Base-by-base conservation (phyloP, 1,284 basidiomycete genomes). In the Trametes hirsuta region DNA sequence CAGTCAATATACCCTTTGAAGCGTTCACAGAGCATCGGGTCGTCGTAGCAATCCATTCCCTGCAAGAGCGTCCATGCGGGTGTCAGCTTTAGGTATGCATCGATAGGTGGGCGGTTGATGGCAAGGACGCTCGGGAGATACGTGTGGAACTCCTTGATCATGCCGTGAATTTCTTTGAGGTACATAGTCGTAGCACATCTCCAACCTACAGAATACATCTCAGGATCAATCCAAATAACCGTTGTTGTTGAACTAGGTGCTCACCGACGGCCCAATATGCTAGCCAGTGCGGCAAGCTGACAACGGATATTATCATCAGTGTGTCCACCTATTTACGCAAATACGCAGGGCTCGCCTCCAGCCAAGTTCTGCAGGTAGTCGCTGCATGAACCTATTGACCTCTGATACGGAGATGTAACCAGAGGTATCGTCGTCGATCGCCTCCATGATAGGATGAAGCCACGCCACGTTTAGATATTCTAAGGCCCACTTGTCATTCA, bases 361-460 rank as follows among this genome's bases (percentile, higher is more conserved):
- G 5, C 15, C 18, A 3, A 58, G 58, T 4, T 46, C 47, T 1
- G 55, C 34, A 3, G 56, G 58, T 0, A 59, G 49, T 37, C 54
- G 41, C 12, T 60, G 58, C 58, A 63, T 63, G n/a, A 65, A 46
- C 34, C 49, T 56, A 47, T 65, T 65, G 30, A 65, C 56, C 45
- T 76, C 74, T 12, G 65, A 60, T n/a, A 75, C 66, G 12, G 69
- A 74, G 2, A 76, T 63, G 49, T 72, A 75, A 0, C 73, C 72
- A 14, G 66, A 69, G 0, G 67, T 71, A 49, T 77, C 75, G 25
- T 71, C 70, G 51, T 76, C 75, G 42, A 75, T 69, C 0, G 71
- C 72, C 42, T 73, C 72, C 40, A 69, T 51, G 49, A 74, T 60
- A 3, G 68, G 62, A 34, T 63, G 66, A 9, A 69, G 44, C 49